Evolutionary conservation across 192 early-diverging fungal genomes (phyloP), one percentile per base, ranked within the genome.

Genomic region (Entomortierella beljakovae): DNA sequence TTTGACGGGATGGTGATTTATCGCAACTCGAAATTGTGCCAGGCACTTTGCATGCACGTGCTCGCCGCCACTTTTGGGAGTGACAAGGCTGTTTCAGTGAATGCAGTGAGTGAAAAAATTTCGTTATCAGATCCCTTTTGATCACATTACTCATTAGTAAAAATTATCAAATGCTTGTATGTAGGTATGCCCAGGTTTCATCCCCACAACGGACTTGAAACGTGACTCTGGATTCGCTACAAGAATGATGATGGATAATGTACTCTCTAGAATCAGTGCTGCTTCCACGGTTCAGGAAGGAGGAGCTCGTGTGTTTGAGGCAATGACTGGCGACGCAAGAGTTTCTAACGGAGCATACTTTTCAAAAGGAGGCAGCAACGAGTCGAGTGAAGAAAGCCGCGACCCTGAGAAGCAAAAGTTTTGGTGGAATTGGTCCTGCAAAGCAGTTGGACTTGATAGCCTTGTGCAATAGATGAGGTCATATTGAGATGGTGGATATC

Each of bases 371-470:
- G 60, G 29, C 11, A 65, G 42, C 7, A 26, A 22, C 16, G 59
- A 68, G 40, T 69, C 75, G 6, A 80, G 74, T 37, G 81, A 83
- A 29, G 81, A 83, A 35, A 79, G 81, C 37, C 54, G 61, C 43
- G 75, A 79, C 28, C 65, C 56, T 23, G 75, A 22, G 11, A 73
- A 80, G 34, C 81, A 83, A 64, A 71, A 64, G 50, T 56, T 73
- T n/a, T 83, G 81, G 81, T 83, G 81, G 81, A 65, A 83, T 33
- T 56, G 70, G 64, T 69, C 57, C 33, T 79, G 74, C 55, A 23
- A 69, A 4, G 42, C 54, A 13, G 52, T 59, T 42, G 81, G 81
- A 11, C 64, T 79, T 1, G 34, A 64, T 16, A 54, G 63, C n/a
- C 50, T 53, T 52, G 4, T 20, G 15, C 43, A 46, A 46, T 46